phyloP scores from a whole-genome alignment of 805 yeast species.

The Schizosaccharomyces osmophilus region DNA sequence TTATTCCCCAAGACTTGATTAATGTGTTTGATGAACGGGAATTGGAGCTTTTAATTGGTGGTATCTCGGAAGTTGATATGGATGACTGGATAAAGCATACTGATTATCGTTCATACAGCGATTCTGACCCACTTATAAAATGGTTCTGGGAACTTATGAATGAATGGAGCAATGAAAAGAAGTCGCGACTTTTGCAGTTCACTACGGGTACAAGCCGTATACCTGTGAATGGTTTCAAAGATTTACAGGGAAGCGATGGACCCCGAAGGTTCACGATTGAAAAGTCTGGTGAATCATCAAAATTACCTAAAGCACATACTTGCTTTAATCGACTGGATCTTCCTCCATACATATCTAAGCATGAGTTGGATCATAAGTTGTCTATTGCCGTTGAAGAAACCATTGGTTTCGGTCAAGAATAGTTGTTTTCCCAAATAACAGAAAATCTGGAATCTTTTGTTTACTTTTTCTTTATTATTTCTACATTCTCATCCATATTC shows the following conservation, averaged over 20 bases:
- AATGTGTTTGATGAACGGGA: constrained; percentile 96
- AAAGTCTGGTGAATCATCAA: constrained; percentile 83
- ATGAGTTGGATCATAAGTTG: constrained; percentile 64
- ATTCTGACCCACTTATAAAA: constrained; percentile 82
- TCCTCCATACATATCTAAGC: constrained; percentile 76
- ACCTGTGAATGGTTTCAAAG: constrained; percentile 97
- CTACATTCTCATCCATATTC: no score
- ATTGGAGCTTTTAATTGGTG: constrained; percentile 86
- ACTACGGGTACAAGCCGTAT: constrained; percentile 98
- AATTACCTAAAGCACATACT: constrained; percentile 88
- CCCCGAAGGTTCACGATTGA: constrained; percentile 97
- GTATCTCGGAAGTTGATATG: constrained; percentile 89
- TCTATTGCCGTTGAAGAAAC: constrained; percentile 96
- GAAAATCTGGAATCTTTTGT: no score
- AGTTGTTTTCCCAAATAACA: constrained; percentile 4
- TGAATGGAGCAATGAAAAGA: constrained; percentile 90
- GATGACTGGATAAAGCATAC: constrained; percentile 99
- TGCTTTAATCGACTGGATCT: constrained; percentile 96
- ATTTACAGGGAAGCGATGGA: constrained; percentile 95
- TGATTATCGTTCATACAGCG: constrained; percentile 94
- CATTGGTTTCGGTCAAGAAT: constrained; percentile 96
- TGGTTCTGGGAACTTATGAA: constrained; percentile 87
- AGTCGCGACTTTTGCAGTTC: constrained; percentile 83
- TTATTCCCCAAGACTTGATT: constrained; percentile 88
- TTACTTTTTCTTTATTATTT: no score